A percentile compares a stretch with the other conserved stretches of the same genome.
phyloP scores from a whole-genome alignment of 176 grass and related monocot species.

The Oryza longistaminata region DNA sequence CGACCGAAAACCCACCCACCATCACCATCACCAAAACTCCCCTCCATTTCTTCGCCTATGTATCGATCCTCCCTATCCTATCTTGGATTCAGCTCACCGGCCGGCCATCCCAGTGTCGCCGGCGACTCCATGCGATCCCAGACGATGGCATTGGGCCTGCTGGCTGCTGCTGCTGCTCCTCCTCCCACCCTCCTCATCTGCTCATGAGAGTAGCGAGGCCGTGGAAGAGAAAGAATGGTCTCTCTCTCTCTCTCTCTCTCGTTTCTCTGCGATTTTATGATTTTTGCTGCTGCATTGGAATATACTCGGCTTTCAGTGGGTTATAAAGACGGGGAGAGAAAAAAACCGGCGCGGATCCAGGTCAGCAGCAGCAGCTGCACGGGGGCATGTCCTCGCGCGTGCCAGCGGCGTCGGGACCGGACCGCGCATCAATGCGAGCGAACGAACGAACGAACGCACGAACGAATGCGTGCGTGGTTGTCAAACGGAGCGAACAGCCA shows the following conservation, averaged over 20 bases:
- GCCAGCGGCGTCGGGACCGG: conserved; percentile 12
- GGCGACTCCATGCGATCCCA: not conserved
- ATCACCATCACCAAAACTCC: conserved; percentile 26
- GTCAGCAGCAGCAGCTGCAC: not conserved
- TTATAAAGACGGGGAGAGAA: conserved; percentile 24
- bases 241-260: not conserved
- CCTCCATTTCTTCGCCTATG: not conserved
- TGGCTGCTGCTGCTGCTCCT: too few relatives aligned
- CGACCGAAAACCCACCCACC: conserved; percentile 8
- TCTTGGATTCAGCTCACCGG: not conserved
- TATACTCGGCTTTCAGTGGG: not conserved
- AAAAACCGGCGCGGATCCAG: conserved; percentile 20
- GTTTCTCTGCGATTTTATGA: not conserved
- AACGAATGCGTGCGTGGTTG: not conserved
- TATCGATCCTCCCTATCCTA: not conserved
- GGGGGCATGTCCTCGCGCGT: conserved; percentile 17
- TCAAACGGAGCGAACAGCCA: not conserved
- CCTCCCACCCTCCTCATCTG: not conserved
- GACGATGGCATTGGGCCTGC: not conserved
- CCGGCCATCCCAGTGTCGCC: conserved; percentile 4
- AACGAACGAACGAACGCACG: too few relatives aligned
- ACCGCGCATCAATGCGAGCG: not conserved
- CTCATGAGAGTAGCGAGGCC: not conserved
- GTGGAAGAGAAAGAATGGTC: not conserved
- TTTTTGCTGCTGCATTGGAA: not conserved